These are phyloP conservation scores for Sequoia sempervirens DNA, from an alignment of 75 land plant species.

Conservation along the genomic window DNA sequence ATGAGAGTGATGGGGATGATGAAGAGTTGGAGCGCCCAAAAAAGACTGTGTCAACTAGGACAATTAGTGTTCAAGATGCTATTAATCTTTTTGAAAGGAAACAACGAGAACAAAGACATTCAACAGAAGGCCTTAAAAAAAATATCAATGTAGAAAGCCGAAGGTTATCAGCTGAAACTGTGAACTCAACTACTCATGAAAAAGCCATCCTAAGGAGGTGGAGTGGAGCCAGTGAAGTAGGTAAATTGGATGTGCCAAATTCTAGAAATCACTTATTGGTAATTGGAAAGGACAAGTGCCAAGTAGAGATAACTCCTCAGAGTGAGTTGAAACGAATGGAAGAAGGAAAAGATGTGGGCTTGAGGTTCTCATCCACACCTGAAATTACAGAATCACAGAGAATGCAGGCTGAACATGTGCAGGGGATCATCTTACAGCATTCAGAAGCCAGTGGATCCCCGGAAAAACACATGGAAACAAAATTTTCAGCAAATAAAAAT, in stretches of 20 bases:
- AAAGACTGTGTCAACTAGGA: conserved; percentile 32
- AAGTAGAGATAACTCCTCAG: background rate
- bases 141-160: conserved; percentile 5
- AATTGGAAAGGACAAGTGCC: background rate
- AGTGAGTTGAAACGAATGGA: background rate
- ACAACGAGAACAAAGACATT: conserved; percentile 16
- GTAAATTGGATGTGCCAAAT: background rate
- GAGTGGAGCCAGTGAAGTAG: conserved; percentile 47
- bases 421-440: background rate
- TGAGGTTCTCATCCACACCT: conserved; percentile 4
- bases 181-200: conserved; percentile 10
- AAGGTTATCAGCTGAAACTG: conserved; percentile 19
- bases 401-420: background rate
- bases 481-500: background rate
- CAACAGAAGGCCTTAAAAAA: conserved; percentile 4
- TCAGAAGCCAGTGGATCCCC: background rate
- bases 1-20: conserved; percentile 36
- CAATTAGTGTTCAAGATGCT: conserved; percentile 80
- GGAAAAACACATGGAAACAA: background rate
- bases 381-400: conserved; percentile 1
- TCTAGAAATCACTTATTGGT: background rate
- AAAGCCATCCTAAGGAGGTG: conserved; percentile 74
- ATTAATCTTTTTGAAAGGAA: conserved; percentile 75
- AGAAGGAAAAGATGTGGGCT: background rate
- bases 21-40: conserved; percentile 15